A percentile compares a stretch with the other conserved stretches of the same genome.
Evolutionary conservation across 1,284 basidiomycete species (phyloP).

Genomic region (Coniferiporia weirii): DNA sequence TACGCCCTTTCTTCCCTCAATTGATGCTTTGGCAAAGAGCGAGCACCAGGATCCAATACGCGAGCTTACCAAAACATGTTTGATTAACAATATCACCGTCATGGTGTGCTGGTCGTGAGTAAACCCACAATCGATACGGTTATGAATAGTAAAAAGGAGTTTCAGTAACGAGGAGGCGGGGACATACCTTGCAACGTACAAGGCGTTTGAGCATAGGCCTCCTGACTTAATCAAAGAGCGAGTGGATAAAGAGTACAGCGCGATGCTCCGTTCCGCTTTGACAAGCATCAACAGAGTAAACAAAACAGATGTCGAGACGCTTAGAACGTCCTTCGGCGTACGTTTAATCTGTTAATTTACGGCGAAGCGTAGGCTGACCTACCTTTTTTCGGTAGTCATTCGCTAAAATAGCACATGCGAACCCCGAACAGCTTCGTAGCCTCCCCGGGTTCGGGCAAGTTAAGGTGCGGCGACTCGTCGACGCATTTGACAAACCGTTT

Average conservation of each 20-base stretch:
- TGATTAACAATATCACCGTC: conserved; percentile 91
- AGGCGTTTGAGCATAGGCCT: conserved; percentile 90
- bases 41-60: conserved; percentile 89
- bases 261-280: conserved; percentile 79
- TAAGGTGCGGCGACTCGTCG: conserved; percentile 82
- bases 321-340: conserved; percentile 91
- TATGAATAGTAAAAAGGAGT: neutral
- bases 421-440: conserved; percentile 69
- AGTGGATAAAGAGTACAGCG: conserved; percentile 81
- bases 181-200: conserved; percentile 87
- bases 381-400: conserved; percentile 59
- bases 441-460: conserved; percentile 94
- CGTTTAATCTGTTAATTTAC: conserved; percentile 27
- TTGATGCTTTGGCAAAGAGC: conserved; percentile 44
- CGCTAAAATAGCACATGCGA: conserved; percentile 68
- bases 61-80: conserved; percentile 89
- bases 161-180: conserved; percentile 85
- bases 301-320: conserved; percentile 94
- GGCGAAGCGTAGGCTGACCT: neutral
- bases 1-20: neutral
- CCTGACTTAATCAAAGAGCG: conserved; percentile 94
- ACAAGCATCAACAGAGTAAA: conserved; percentile 93
- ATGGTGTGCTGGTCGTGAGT: conserved; percentile 90
- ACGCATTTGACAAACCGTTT: conserved; percentile 75
- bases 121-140: neutral